These are phyloP conservation scores for Bacterosira constricta DNA, from an alignment of 108 stramenopile genomes.

Conservation along the genomic window DNA sequence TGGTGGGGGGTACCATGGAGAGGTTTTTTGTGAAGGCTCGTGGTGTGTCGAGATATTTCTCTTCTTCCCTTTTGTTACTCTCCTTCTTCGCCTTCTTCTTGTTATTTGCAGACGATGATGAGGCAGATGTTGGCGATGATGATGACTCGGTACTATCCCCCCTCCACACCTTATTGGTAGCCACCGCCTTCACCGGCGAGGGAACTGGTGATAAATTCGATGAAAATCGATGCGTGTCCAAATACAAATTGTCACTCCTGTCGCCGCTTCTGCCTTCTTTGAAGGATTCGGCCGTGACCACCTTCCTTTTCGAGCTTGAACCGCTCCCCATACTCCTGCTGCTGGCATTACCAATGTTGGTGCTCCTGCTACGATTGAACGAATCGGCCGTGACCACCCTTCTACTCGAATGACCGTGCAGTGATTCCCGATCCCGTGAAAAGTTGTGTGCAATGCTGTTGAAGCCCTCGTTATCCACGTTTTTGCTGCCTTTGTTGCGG, in stretches of 20 bases:
- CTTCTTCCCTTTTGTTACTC: no score
- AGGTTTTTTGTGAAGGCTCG: neutral
- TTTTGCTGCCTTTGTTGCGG: neutral
- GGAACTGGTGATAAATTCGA: neutral
- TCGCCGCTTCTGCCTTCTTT: no score
- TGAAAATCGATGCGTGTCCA: neutral
- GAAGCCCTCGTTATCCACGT: neutral
- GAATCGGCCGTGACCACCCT: neutral
- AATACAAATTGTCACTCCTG: no score
- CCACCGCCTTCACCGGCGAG: neutral
- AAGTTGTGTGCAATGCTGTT: constrained; percentile 8
- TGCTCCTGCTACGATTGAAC: neutral
- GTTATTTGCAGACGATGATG: neutral
- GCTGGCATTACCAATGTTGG: no score
- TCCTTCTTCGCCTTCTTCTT: no score
- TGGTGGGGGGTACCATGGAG: neutral
- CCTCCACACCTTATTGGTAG: neutral
- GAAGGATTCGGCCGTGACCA: no score
- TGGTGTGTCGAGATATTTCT: neutral
- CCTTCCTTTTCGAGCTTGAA: neutral
- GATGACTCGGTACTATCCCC: neutral
- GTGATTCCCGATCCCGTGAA: neutral
- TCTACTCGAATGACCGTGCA: neutral
- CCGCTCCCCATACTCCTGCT: neutral
- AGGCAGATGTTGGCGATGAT: neutral